Base-by-base conservation (phyloP, 1,139 yeast genomes). In the Suhomyces yuchorum region DNA sequence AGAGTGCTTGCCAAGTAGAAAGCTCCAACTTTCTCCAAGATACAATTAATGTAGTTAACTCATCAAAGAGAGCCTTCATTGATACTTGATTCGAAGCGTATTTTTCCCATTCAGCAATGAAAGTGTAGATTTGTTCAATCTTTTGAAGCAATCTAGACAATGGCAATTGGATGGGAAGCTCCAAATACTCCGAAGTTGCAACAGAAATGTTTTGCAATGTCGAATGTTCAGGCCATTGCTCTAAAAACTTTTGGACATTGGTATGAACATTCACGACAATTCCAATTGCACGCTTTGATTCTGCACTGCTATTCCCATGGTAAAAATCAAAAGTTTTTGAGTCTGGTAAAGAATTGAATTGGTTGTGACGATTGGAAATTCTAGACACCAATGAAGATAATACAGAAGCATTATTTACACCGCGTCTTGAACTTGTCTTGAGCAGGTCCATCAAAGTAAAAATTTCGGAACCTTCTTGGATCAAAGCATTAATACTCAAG, bases 201-300 rank as follows among this genome's bases (percentile, higher is more conserved):
- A 84, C 71, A 26, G 72, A 67, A 45, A 93, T 76, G 32, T 86
- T 90, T 50, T 78, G 84, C 44, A 95, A 68, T 0, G 96, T 90
- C 0, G 96, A 95, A 71, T 95, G 97, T 59, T 95, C 99, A 0
- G 99, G 98, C 97, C 97, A 93, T 60, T 84, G 82, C 19, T 68
- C 69, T 14, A 87, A 65, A 23, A 89, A 66, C n/a, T 70, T 71
- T 14, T 65, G 57, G 3, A 81, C 80, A 3, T 80, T 68, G 3
- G 66, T 63, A 53, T 77, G 72, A 8, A 91, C 65, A 2, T 69
- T 72, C 11, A 77, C 68, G 8, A 88, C 71, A 2, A 85, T 61
- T 2, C 61, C 62, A 42, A 84, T 78, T 1, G 96, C 89, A 38
- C 67, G 70, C 50, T 76, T 77, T 1, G 87, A 78, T 60, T 91